A percentile compares a stretch with the other conserved stretches of the same genome.
Evolutionary conservation across 2,329 filamentous ascomycete genomes (phyloP).

Genomic region (Neodidymelliopsis sp.): DNA sequence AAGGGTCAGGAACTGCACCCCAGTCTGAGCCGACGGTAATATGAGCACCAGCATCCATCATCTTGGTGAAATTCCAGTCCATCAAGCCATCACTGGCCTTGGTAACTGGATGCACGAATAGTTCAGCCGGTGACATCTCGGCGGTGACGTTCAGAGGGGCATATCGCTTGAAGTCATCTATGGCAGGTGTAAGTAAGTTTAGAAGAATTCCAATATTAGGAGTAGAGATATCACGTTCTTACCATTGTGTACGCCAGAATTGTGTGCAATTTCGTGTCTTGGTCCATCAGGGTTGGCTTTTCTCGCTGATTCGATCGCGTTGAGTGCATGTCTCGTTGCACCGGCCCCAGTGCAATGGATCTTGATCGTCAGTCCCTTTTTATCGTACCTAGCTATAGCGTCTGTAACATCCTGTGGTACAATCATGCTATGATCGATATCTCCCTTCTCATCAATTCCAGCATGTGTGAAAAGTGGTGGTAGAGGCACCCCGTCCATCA

Average conservation of each 20-base stretch:
- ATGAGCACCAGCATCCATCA: constrained; percentile 32
- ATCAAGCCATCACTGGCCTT: constrained; percentile 21
- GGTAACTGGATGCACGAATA: constrained; percentile 30
- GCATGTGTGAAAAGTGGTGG: constrained; percentile 41
- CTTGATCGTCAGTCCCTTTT: constrained; percentile 43
- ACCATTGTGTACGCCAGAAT: constrained; percentile 30
- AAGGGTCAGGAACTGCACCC: constrained; percentile 26
- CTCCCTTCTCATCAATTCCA: constrained; percentile 33
- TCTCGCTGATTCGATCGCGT: constrained; percentile 38
- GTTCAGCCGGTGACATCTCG: constrained; percentile 44
- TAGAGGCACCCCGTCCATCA: constrained; percentile 46
- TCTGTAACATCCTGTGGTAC: constrained; percentile 27
- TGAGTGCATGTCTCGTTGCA: constrained; percentile 38
- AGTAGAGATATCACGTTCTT: background rate
- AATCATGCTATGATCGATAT: constrained; percentile 32
- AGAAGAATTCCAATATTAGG: background rate
- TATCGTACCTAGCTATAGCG: constrained; percentile 40
- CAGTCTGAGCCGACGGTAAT: constrained; percentile 45
- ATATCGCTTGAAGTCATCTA: constrained; percentile 41
- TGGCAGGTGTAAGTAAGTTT: background rate
- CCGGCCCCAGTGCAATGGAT: constrained; percentile 46
- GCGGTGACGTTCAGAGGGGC: constrained; percentile 41
- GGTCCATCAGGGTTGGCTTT: constrained; percentile 35
- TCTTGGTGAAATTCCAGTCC: constrained; percentile 40
- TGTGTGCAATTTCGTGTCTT: constrained; percentile 46